Percentiles rank a stretch among this genome's conserved stretches.
Conservation (phyloP, 2,329 filamentous ascomycete genomes). For the Diaporthe sp. region DNA sequence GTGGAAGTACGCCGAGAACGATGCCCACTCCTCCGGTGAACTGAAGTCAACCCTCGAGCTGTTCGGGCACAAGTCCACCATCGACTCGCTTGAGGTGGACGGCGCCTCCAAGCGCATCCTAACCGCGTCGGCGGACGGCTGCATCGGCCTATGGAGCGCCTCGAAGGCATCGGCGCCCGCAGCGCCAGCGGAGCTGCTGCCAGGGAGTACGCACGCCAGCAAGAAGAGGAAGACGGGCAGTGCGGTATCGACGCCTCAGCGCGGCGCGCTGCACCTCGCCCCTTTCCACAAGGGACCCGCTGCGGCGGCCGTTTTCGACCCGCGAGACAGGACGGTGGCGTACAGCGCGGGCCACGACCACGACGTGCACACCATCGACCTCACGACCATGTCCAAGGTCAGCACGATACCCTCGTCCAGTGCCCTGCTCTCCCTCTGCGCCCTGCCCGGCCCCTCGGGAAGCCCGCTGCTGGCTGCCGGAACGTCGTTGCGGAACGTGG, state of each 20-base stretch:
- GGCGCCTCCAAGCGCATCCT: slow-evolving; percentile 82
- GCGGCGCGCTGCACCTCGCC: slow-evolving; percentile 84
- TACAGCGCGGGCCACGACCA: slow-evolving; percentile 95
- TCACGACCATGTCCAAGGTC: slow-evolving; percentile 84
- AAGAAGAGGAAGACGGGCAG: slow-evolving; percentile 82
- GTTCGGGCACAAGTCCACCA: slow-evolving; percentile 62
- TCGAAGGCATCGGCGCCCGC: slow-evolving; percentile 82
- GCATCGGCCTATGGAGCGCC: slow-evolving; percentile 89
- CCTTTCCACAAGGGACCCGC: slow-evolving; percentile 80
- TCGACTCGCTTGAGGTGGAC: slow-evolving; percentile 81
- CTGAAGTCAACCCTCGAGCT: slow-evolving; percentile 82
- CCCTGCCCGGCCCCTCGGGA: slow-evolving; percentile 74
- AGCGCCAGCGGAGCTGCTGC: slow-evolving; percentile 78
- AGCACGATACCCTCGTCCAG: slow-evolving; percentile 88
- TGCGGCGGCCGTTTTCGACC: slow-evolving; percentile 87
- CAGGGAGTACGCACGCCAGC: slow-evolving; percentile 71
- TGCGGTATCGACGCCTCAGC: slow-evolving; percentile 70
- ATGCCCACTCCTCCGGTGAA: slow-evolving; percentile 70
- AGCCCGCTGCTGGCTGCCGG: slow-evolving; percentile 75
- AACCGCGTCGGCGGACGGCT: slow-evolving; percentile 87
- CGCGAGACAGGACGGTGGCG: slow-evolving; percentile 85
- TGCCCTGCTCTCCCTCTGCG: slow-evolving; percentile 83
- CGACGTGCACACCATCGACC: slow-evolving; percentile 89
- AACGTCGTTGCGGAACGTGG: slow-evolving; percentile 88
- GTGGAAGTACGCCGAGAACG: slow-evolving; percentile 86